Percentiles rank a stretch among this genome's conserved stretches.
phyloP scores from a whole-genome alignment of 148 eudicot species.

The Persicaria tinctoria region DNA sequence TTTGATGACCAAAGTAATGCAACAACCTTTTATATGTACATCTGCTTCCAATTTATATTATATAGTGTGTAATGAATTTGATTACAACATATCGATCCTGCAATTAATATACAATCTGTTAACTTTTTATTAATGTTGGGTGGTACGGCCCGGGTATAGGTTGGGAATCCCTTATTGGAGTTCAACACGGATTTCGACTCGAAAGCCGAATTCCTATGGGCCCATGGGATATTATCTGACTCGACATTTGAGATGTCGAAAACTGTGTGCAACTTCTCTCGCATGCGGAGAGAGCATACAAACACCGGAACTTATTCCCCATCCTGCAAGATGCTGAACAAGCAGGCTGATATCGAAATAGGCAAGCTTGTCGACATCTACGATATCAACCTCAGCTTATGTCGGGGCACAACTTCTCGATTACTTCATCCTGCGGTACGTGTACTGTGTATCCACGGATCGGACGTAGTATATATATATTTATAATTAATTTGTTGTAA shows the following conservation, averaged over 20 bases:
- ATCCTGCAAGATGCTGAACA: slow-evolving; percentile 16
- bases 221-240: slow-evolving; percentile 73
- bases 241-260: slow-evolving; percentile 35
- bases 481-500: too few relatives aligned
- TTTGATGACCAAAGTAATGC: too few relatives aligned
- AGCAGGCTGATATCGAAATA: not conserved
- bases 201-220: slow-evolving; percentile 55
- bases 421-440: too few relatives aligned
- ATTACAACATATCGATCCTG: too few relatives aligned
- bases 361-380: not conserved
- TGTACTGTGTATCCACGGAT: too few relatives aligned
- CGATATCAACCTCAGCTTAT: not conserved
- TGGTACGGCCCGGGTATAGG: slow-evolving; percentile 21
- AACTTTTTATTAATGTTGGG: too few relatives aligned
- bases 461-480: too few relatives aligned
- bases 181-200: slow-evolving; percentile 63
- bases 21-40: too few relatives aligned
- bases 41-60: too few relatives aligned
- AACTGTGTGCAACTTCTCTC: slow-evolving; percentile 49
- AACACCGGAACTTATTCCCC: slow-evolving; percentile 23
- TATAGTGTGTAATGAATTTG: too few relatives aligned
- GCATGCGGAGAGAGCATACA: slow-evolving; percentile 39
- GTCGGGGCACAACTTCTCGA: too few relatives aligned
- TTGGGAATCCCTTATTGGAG: slow-evolving; percentile 73
- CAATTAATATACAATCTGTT: too few relatives aligned